Conservation (phyloP, 1,284 basidiomycete species). For the Microbotryum violaceum region DNA sequence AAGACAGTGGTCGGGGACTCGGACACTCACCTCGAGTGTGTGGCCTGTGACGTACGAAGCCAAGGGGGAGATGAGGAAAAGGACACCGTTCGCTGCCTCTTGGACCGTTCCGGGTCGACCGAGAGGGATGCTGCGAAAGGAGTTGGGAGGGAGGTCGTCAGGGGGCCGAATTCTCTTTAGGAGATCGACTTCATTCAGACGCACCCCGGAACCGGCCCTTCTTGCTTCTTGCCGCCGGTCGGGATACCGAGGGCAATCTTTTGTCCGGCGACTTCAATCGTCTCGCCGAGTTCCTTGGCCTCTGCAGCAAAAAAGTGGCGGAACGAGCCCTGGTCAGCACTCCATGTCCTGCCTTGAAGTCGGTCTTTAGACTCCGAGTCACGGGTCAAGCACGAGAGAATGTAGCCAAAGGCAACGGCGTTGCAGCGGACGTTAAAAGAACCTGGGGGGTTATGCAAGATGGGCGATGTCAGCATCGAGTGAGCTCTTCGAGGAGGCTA, state of each 20-base stretch:
- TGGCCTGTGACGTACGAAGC: slow-evolving; percentile 74
- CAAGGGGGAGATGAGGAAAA: slow-evolving; percentile 52
- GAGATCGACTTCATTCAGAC: slow-evolving; percentile 1
- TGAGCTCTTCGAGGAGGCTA: background rate
- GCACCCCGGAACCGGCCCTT: slow-evolving; percentile 8
- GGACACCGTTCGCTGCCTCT: slow-evolving; percentile 57
- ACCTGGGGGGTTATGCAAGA: background rate
- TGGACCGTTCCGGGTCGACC: slow-evolving; percentile 65
- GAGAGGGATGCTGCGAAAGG: slow-evolving; percentile 50
- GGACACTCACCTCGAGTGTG: slow-evolving; percentile 56
- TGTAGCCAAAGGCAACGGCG: slow-evolving; percentile 67
- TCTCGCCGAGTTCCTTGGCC: slow-evolving; percentile 65
- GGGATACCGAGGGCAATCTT: slow-evolving; percentile 49
- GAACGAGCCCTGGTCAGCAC: slow-evolving; percentile 19
- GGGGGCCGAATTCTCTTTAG: background rate
- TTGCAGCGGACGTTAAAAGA: slow-evolving; percentile 69
- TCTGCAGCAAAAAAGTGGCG: slow-evolving; percentile 46
- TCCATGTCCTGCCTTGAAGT: background rate
- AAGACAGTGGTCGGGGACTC: too few relatives aligned
- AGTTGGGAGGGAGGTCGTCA: too few relatives aligned
- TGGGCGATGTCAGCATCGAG: background rate
- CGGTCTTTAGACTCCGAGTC: background rate
- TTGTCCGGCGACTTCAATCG: slow-evolving; percentile 73
- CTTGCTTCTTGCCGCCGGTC: slow-evolving; percentile 11
- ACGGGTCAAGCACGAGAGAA: slow-evolving; percentile 50